Evolutionary conservation across 306 rosid genomes (phyloP), one percentile per base, ranked within the genome.

Genomic region (Acacia confusa): DNA sequence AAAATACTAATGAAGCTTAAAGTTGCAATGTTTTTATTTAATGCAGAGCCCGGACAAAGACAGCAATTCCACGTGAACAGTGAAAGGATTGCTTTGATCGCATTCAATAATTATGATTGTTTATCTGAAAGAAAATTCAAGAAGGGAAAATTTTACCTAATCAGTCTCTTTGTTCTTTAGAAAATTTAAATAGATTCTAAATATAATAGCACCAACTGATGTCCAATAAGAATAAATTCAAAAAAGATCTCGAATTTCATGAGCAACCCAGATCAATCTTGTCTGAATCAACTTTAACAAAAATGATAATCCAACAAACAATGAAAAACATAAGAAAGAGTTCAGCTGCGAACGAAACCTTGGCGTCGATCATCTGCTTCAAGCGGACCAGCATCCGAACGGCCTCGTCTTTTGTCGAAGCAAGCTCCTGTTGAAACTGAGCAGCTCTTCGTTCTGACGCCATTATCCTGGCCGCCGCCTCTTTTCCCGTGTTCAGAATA

Each of bases 401-500:
- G 16, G 92, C 89, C 66, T 94, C 93, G 4, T 86, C 88, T 70
- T 88, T 91, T 8, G 89, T 50, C 1, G 85, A 67, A 57, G 27
- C 72, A 32, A 94, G 93, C 77, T 94, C 91, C 53, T 61, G 85
- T 76, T 80, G 89, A 70, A 79, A 88, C 52, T 81, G 72, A 60
- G 84, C 72, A 53, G 90, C 87, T 63, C 86, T 90, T 32, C 81
- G 30, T 81, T 94, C 93, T 34, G 98, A 87, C 40, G 72, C 88
- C 97, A 94, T 82, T 74, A 92, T 83, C 66, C 97, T 73, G 34
- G 85, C 86, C 25, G 98, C 98, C 47, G 97, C 92, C 82, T 94
- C 98, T 75, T 91, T 91, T 70, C 88, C 92, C 38, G 97, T 89
- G 86, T 94, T 94, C 76, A 94, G 84, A 73, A 91, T 91, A 50